A percentile compares a stretch with the other conserved stretches of the same genome.
Evolutionary conservation across 768 basidiomycete species (phyloP).

Genomic region (Cytidiella melzeri): DNA sequence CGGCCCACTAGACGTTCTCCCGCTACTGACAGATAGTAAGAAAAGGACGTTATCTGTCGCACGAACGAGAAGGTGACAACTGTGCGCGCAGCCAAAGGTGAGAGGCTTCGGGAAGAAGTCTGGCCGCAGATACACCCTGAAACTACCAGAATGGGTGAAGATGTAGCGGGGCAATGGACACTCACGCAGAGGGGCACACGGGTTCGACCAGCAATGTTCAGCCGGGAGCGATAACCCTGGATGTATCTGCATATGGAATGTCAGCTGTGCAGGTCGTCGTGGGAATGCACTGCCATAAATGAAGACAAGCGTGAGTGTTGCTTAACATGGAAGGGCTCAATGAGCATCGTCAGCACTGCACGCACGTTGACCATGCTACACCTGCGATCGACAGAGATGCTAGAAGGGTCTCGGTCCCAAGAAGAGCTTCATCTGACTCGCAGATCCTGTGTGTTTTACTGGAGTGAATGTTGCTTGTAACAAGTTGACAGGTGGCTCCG

Average conservation of each 20-base stretch:
- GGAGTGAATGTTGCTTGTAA: too few relatives aligned
- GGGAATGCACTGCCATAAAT: constrained; percentile 6
- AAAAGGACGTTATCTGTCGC: neutral
- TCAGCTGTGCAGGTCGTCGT: constrained; percentile 6
- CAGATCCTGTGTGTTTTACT: too few relatives aligned
- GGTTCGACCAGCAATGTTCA: constrained; percentile 4
- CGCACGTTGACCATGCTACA: neutral
- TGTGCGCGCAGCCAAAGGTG: neutral
- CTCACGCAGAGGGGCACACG: too few relatives aligned
- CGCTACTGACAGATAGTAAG: neutral
- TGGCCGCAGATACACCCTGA: constrained; percentile 8
- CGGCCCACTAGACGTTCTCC: too few relatives aligned
- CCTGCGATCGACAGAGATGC: too few relatives aligned
- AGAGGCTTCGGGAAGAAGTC: neutral
- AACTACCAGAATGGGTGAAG: constrained; percentile 6
- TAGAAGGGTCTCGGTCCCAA: too few relatives aligned
- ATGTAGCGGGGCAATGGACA: too few relatives aligned
- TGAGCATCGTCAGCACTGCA: neutral
- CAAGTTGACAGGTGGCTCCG: neutral
- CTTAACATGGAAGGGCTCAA: constrained; percentile 1
- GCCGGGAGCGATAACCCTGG: constrained; percentile 6
- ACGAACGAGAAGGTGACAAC: neutral
- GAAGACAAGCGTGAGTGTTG: constrained; percentile 6
- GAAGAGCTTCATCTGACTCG: too few relatives aligned
- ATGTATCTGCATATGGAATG: constrained; percentile 3